Evolutionary conservation across 352 stramenopile species (phyloP).

Genomic region (Phytopythium boreale): DNA sequence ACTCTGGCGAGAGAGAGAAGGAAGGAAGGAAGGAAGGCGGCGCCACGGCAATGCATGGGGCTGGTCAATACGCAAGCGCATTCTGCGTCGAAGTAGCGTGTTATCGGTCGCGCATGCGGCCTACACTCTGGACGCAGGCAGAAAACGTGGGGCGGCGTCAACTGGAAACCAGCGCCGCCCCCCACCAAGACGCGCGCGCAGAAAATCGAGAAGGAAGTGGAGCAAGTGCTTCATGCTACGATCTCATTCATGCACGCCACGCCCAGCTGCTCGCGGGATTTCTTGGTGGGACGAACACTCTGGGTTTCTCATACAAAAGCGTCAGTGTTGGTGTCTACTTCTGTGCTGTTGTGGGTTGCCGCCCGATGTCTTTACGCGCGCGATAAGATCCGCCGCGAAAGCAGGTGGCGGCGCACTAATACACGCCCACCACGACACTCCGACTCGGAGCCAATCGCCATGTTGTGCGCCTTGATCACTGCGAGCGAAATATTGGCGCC

Average conservation of each 20-base stretch:
- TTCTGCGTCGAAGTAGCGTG: too few relatives aligned
- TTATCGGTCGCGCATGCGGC: too few relatives aligned
- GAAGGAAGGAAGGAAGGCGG: too few relatives aligned
- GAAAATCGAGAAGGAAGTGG: not conserved
- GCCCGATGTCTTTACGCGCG: not conserved
- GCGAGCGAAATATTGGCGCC: too few relatives aligned
- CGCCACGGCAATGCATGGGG: not conserved
- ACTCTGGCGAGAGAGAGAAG: not conserved
- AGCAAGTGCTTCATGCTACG: too few relatives aligned
- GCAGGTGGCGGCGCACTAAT: not conserved
- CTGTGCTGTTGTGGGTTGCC: not conserved
- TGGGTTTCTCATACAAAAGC: too few relatives aligned
- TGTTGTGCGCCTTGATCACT: too few relatives aligned
- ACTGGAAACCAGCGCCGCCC: not conserved
- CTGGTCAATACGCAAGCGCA: not conserved
- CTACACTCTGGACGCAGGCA: not conserved
- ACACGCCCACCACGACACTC: not conserved
- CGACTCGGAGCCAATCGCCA: too few relatives aligned
- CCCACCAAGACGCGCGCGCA: not conserved
- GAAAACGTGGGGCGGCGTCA: not conserved
- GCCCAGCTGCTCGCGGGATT: not conserved
- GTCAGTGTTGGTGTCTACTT: too few relatives aligned
- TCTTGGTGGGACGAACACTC: not conserved
- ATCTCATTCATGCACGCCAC: too few relatives aligned
- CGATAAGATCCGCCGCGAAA: constrained; percentile 8